Evolutionary conservation across 345 rosid genomes (phyloP), one percentile per base, ranked within the genome.

Genomic region (Dipteronia sinensis): DNA sequence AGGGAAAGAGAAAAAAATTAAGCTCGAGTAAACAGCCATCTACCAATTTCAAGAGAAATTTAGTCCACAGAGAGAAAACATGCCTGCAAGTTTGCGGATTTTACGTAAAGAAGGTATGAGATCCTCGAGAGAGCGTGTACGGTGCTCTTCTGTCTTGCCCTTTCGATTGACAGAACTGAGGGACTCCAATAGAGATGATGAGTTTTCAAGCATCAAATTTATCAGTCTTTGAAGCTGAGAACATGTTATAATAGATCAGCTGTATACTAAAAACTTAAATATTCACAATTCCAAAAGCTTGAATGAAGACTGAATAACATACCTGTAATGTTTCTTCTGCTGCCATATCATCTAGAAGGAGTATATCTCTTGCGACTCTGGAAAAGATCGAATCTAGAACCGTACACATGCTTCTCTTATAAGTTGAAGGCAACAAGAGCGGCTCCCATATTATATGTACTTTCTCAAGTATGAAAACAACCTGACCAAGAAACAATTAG

Each of bases 281-380:
- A 59, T 71, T 58, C 25, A 42, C 77, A 71, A 68, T 68, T 22
- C 47, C n/a, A 63, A 44, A 58, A 64, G 71, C 19, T 27, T 53
- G 19, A 69, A 31, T 62, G 55, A 25, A 78, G 29, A 51, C 67
- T 17, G 6, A 31, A 69, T 65, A 20, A 70, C 38, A 65, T 75
- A 91, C 99, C 95, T 91, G 94, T 73, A 92, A 85, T 70, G 99
- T 94, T 86, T 96, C 99, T 74, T 96, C 99, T 13, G 99, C 98
- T 34, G 99, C 98, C 87, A 96, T 88, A 81, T 96, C 99, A 79
- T 96, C 99, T 69, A 96, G 81, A 76, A 88, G 89, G 79, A 96
- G 94, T 71, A 94, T 86, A 80, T 96, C 97, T 85, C 73, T 87
- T 3, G 89, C 55, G 62, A 94, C 88, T 85, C 95, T 87, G 66